Conservation (phyloP, 768 basidiomycete genomes). For the Kwoniella botswanensis region DNA sequence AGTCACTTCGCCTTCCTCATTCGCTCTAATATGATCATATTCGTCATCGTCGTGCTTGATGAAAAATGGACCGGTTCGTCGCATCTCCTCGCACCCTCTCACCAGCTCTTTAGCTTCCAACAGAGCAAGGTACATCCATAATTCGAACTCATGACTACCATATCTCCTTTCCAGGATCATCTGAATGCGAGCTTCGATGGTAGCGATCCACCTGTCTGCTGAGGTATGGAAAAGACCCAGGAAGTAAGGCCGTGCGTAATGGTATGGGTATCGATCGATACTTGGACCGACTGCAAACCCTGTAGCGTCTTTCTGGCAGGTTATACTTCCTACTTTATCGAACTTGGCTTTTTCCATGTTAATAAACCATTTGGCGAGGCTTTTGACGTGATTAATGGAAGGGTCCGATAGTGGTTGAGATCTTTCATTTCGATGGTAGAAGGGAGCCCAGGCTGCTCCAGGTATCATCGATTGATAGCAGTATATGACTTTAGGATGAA, state of each 20-base stretch:
- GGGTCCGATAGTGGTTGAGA: neutral
- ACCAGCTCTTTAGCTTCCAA: constrained; percentile 20
- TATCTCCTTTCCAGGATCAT: neutral
- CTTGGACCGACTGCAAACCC: constrained; percentile 15
- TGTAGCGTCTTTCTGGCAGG: neutral
- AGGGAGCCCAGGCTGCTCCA: neutral
- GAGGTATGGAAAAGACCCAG: constrained; percentile 23
- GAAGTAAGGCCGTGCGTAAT: constrained; percentile 9
- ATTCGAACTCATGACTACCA: neutral
- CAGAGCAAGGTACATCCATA: constrained; percentile 10
- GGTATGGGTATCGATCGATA: neutral
- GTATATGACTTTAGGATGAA: neutral
- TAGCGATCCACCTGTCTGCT: constrained; percentile 8
- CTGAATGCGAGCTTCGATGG: constrained; percentile 17
- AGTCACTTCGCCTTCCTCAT: constrained; percentile 41
- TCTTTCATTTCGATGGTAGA: neutral
- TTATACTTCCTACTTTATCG: constrained; percentile 18
- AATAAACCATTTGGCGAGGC: constrained; percentile 15
- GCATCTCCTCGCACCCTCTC: constrained; percentile 20
- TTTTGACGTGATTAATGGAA: neutral
- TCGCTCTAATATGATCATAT: constrained; percentile 52
- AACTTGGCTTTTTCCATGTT: constrained; percentile 16
- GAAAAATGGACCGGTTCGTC: constrained; percentile 18
- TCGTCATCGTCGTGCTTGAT: constrained; percentile 45
- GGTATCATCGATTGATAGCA: constrained; percentile 2